Conservation (phyloP, 2,329 filamentous ascomycete species). For the Penicillium sp. region DNA sequence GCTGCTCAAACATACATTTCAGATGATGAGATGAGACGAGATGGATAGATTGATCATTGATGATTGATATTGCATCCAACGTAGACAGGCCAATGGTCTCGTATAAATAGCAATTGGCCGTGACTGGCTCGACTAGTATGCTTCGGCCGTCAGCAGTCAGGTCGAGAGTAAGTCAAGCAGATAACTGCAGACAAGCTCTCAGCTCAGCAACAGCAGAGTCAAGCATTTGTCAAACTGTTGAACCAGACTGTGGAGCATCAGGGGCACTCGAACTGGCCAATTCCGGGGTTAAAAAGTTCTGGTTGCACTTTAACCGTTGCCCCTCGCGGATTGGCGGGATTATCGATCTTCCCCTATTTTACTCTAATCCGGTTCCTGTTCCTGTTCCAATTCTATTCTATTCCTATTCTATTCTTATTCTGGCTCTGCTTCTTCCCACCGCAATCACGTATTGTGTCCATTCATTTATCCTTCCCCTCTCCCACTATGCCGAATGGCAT, state of each 20-base stretch:
- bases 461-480: constrained; percentile 12
- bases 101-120: no score
- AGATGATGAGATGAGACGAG: not conserved
- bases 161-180: no score
- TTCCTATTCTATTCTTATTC: constrained; percentile 8
- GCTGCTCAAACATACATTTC: constrained; percentile 42
- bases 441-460: constrained; percentile 25
- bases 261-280: not conserved
- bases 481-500: constrained; percentile 70
- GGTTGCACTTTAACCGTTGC: constrained; percentile 6
- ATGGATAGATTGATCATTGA: no score
- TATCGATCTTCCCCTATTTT: constrained; percentile 17
- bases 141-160: no score
- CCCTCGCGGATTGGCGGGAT: constrained; percentile 15
- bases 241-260: not conserved
- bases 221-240: no score
- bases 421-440: no score
- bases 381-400: constrained; percentile 9
- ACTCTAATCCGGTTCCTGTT: no score
- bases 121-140: no score
- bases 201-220: no score
- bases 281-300: constrained; percentile 3
- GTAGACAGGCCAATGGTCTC: not conserved
- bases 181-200: no score
- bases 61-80: no score